Base-by-base conservation (phyloP, 345 rosid genomes). In the Clarkia xantiana region DNA sequence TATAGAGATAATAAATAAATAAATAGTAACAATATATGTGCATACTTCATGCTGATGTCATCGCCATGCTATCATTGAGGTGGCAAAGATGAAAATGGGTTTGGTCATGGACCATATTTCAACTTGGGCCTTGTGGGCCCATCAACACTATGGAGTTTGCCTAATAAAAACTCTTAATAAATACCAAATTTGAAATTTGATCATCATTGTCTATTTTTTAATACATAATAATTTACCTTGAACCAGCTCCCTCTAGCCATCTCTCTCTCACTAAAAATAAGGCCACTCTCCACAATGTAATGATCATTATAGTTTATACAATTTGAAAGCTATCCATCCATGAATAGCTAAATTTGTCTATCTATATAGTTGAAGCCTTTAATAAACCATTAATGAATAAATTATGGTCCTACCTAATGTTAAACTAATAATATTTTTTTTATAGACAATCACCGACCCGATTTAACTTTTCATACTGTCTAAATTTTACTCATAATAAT, bases 21-120 rank as follows among this genome's bases (percentile, higher is more conserved):
- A 15, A 43, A 14, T 8, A 9, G 17, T 16, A 18, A 18, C 7
- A n/a, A 43, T 11, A 43, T 14, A 6, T 44, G 50, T 23, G 53
- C 53, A 67, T 55, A 77, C 81, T 61, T 77, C 84, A 75, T 73
- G 84, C 76, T 81, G 62, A 75, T 65, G 65, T 81, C 88, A 77
- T 61, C 53, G 69, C 68, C 40, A 51, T 47, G 80, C 67, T 68
- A 61, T 51, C 62, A 71, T 67, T 69, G 74, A 75, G 76, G 77
- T 64, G 77, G 77, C 76, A 60, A 17, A 61, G 61, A 58, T 45
- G 70, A 42, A 59, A 44, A 52, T 70, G 72, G 67, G 80, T 74
- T 74, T 70, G 78, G 82, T 70, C 76, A 18, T 53, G 69, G 59
- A 62, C 72, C 80, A 76, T 51, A 56, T 55, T 13, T 42, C 52